Evolutionary conservation across 2,329 filamentous ascomycete genomes (phyloP), one percentile per base, ranked within the genome.

Genomic region (Ophiostoma montium): DNA sequence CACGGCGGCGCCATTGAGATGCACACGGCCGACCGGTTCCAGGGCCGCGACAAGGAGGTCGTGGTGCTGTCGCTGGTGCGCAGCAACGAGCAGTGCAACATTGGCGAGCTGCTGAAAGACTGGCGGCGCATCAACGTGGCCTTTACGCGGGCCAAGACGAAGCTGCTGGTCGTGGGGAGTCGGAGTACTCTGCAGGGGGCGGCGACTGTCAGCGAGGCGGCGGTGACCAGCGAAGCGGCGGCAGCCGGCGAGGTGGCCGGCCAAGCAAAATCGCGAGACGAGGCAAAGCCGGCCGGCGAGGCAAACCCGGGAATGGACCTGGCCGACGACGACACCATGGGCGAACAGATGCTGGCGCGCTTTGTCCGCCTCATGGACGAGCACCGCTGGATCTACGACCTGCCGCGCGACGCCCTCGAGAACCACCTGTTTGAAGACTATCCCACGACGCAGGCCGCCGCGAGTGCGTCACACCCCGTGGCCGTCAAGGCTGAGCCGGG

Each of bases 11-110:
- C 76, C 2, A 80, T 98, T 1, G 92, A 98, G 65, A 88, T 96
- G 75, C 88, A 98, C 65, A 96, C 92, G 0, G 89, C 92, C 3
- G 92, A 98, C 65, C 87, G 90, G 41, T 98, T 95, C 64, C 92
- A 98, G 63, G 92, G 92, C 7, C 78, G 92, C 10, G 92, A 98
- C 66, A 98, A 98, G 62, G 88, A 95, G 60, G 82, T 94, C 3
- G 77, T 96, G 1, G 78, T 98, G 13, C 74, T 98, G 9, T 86
- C 80, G 49, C 81, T 94, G 30, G 92, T 96, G 13, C 78, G 92
- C 30, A 90, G 80, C 62, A 98, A 98, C 58, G 80, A 89, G 19
- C 74, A 76, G 1, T 78, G 81, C 54, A 78, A 75, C 46, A 89
- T 98, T n/a, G 92, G 92, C 16, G 92, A 96, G 49, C 65, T 98